Percentiles rank a stretch among this genome's conserved stretches.
Conservation (phyloP, 345 rosid genomes). For the Salix arbutifolia region DNA sequence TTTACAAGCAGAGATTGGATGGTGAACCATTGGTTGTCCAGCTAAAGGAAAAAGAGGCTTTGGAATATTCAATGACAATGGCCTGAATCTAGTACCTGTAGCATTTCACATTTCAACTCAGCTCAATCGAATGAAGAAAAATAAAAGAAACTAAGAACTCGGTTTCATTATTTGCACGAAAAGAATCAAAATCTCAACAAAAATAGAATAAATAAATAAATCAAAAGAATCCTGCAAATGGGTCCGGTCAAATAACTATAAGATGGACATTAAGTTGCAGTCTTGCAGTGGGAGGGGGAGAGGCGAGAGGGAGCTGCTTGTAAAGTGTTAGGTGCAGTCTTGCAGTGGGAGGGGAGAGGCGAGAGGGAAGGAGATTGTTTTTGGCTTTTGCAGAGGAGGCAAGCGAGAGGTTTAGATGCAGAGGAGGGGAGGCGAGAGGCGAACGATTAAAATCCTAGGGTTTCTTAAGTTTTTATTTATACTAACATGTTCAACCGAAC, state of each 20-base stretch:
- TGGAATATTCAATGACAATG: slow-evolving; percentile 80
- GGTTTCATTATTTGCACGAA: neutral
- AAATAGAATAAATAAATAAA: neutral
- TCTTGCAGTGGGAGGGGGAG: no score
- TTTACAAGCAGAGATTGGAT: slow-evolving; percentile 96
- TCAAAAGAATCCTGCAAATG: neutral
- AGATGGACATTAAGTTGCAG: neutral
- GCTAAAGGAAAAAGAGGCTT: slow-evolving; percentile 92
- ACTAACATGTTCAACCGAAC: no score
- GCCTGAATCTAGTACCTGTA: slow-evolving; percentile 83
- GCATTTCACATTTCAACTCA: neutral
- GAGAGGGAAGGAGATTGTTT: no score
- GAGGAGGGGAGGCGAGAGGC: no score
- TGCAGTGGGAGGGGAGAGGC: no score
- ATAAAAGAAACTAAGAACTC: neutral
- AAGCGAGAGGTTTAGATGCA: no score
- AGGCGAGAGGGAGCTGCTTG: no score
- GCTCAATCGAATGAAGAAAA: neutral
- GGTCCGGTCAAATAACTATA: neutral
- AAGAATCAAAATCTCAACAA: slow-evolving; percentile 5
- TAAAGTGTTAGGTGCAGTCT: no score
- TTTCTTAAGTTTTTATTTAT: no score
- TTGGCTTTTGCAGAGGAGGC: no score
- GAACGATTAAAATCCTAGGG: no score
- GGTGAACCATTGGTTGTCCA: slow-evolving; percentile 95